A percentile compares a stretch with the other conserved stretches of the same genome.
These are phyloP conservation scores for Phytophthora gonapodyides DNA, from an alignment of 352 stramenopile species.

Conservation along the genomic window DNA sequence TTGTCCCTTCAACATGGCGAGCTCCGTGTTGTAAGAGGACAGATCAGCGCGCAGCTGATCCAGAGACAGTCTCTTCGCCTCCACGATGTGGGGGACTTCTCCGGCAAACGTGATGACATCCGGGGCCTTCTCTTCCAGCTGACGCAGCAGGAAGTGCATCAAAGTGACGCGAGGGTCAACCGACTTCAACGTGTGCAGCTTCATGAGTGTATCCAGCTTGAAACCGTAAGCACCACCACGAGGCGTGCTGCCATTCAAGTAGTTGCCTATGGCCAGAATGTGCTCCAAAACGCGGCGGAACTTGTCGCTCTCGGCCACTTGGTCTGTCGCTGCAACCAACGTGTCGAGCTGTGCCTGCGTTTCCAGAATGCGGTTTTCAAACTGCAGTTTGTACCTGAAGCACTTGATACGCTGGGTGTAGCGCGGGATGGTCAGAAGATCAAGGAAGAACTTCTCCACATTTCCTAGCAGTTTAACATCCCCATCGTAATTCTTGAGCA, in stretches of 20 bases:
- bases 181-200: slow-evolving; percentile 88
- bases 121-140: slow-evolving; percentile 77
- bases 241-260: slow-evolving; percentile 90
- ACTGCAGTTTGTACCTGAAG: slow-evolving; percentile 86
- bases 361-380: slow-evolving; percentile 84
- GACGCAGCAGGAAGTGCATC: slow-evolving; percentile 82
- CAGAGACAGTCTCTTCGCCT: slow-evolving; percentile 80
- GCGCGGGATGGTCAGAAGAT: slow-evolving; percentile 83
- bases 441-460: slow-evolving; percentile 89
- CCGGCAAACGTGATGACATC: slow-evolving; percentile 80
- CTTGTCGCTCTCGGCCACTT: slow-evolving; percentile 81
- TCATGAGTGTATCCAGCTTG: slow-evolving; percentile 90
- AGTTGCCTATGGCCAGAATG: slow-evolving; percentile 92
- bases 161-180: slow-evolving; percentile 79
- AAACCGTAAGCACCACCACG: slow-evolving; percentile 92
- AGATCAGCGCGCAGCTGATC: slow-evolving; percentile 84
- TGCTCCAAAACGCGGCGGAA: slow-evolving; percentile 80
- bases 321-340: slow-evolving; percentile 77
- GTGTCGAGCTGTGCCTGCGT: slow-evolving; percentile 85
- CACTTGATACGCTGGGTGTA: slow-evolving; percentile 91
- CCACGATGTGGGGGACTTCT: slow-evolving; percentile 77
- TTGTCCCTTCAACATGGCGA: slow-evolving; percentile 86
- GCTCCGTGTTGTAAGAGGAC: slow-evolving; percentile 80
- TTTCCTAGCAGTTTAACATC: slow-evolving; percentile 85
- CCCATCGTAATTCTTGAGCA: slow-evolving; percentile 92